Percentiles rank a stretch among this genome's conserved stretches.
phyloP scores from a whole-genome alignment of 139 green algal genomes.

The Volvox africanus region DNA sequence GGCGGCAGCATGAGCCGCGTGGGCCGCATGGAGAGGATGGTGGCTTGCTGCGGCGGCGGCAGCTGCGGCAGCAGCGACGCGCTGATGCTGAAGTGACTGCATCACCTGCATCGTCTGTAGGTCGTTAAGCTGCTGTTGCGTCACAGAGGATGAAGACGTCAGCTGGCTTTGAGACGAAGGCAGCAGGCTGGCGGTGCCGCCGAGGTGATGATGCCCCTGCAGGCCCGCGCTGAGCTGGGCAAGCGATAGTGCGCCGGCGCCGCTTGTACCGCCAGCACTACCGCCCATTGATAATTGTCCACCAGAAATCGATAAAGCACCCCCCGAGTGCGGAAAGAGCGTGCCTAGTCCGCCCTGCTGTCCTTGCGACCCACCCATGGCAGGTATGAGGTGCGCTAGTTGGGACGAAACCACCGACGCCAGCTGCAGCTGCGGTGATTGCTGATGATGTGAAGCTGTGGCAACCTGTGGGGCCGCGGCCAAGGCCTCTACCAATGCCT shows the following conservation, averaged over 20 bases:
- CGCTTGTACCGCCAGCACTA: not conserved
- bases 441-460: not conserved
- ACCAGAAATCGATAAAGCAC: not conserved
- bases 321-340: not conserved
- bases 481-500: too few species aligned
- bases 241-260: not conserved
- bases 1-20: too few species aligned
- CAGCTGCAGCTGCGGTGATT: not conserved
- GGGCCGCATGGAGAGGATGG: too few species aligned
- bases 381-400: not conserved
- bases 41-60: not conserved
- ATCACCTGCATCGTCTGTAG: slow-evolving; percentile 32
- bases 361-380: not conserved
- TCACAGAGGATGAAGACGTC: not conserved
- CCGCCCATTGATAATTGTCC: not conserved
- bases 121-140: not conserved
- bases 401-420: not conserved
- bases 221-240: slow-evolving; percentile 7
- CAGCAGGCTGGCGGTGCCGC: not conserved
- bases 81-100: slow-evolving; percentile 35
- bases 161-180: not conserved
- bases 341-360: not conserved
- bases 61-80: not conserved
- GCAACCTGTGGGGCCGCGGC: too few species aligned
- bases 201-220: not conserved